These are phyloP conservation scores for Microsporum canis DNA, from an alignment of 2,329 filamentous ascomycete genomes.

Conservation along the genomic window DNA sequence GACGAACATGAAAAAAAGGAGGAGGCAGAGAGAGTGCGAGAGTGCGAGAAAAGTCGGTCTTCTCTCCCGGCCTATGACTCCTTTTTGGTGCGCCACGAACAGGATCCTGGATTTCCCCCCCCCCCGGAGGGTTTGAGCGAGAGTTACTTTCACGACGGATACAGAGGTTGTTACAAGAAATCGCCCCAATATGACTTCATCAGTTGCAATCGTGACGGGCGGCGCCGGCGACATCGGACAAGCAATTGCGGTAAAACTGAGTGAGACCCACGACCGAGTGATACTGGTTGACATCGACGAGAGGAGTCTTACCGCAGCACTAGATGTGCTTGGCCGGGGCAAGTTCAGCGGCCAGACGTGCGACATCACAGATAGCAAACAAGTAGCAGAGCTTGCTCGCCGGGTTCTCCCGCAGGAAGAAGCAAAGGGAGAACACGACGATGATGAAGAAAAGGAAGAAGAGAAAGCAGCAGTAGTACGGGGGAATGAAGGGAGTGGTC, in stretches of 20 bases:
- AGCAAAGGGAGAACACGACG: not conserved
- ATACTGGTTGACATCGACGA: conserved; percentile 18
- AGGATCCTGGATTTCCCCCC: no score
- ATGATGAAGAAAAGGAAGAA: no score
- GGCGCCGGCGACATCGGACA: conserved; percentile 20
- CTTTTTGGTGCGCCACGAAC: no score
- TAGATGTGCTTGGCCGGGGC: conserved; percentile 11
- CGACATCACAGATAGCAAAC: conserved; percentile 18
- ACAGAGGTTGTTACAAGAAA: no score
- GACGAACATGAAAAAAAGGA: no score
- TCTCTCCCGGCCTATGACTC: no score
- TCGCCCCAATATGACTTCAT: not conserved
- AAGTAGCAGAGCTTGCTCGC: conserved; percentile 12
- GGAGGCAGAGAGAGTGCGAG: no score
- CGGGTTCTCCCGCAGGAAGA: conserved; percentile 8
- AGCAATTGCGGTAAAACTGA: conserved; percentile 18
- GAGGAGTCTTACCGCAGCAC: conserved; percentile 10
- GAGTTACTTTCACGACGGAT: no score
- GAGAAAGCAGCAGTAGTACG: not conserved
- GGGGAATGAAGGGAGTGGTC: not conserved
- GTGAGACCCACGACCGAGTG: conserved; percentile 16
- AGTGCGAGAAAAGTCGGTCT: no score
- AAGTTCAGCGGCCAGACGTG: conserved; percentile 15
- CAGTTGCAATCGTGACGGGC: conserved; percentile 20
- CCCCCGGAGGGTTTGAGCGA: no score